phyloP scores from a whole-genome alignment of 148 eudicot species.

The Pharnaceum exiguum region DNA sequence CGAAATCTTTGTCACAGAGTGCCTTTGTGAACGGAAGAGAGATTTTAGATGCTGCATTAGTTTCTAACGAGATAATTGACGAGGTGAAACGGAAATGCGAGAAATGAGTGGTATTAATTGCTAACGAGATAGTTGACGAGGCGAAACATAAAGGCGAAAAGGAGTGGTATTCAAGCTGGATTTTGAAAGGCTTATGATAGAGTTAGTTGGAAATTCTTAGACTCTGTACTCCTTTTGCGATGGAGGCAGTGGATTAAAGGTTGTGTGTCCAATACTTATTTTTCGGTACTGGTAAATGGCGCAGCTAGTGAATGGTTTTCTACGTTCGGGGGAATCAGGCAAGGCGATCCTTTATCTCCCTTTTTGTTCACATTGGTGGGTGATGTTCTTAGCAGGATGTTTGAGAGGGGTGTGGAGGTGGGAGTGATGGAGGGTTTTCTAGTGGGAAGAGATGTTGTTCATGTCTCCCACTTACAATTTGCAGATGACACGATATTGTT shows the following conservation, averaged over 20 bases:
- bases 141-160: not conserved
- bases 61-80: not conserved
- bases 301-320: not conserved
- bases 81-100: not conserved
- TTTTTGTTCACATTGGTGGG: not conserved
- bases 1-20: too few species aligned
- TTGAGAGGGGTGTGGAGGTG: not conserved
- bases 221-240: not conserved
- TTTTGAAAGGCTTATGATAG: not conserved
- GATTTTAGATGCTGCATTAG: not conserved
- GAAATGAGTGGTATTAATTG: not conserved
- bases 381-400: not conserved
- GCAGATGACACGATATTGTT: not conserved
- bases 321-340: not conserved
- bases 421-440: not conserved
- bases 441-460: not conserved
- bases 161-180: not conserved
- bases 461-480: too few species aligned
- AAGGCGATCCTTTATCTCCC: not conserved
- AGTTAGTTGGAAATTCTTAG: not conserved
- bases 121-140: not conserved
- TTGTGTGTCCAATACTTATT: not conserved
- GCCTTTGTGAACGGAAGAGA: not conserved
- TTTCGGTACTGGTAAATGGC: not conserved
- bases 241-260: not conserved